Evolutionary conservation across 169 alveolate genomes (phyloP).

Genomic region (Plasmodium blacklocki): DNA sequence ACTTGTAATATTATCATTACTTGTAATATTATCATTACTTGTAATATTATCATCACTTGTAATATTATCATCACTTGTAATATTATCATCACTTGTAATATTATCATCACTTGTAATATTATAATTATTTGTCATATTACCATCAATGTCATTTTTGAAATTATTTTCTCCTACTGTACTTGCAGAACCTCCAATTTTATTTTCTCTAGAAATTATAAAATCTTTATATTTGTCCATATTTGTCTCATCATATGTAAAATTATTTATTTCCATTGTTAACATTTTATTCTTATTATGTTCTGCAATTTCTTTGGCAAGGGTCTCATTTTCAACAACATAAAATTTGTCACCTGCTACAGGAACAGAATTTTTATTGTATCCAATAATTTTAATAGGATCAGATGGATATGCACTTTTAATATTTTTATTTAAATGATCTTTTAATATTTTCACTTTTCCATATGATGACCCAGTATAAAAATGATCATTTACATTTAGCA

Average conservation of each 20-base stretch:
- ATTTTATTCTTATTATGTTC: constrained; percentile 22
- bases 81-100: neutral
- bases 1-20: neutral
- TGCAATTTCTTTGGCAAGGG: constrained; percentile 34
- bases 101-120: neutral
- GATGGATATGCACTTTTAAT: constrained; percentile 63
- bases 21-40: neutral
- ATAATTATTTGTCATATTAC: neutral
- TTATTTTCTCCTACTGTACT: neutral
- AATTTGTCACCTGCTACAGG: constrained; percentile 65
- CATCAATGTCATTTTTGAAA: neutral
- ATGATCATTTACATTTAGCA: constrained; percentile 32
- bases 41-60: neutral
- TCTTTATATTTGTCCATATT: constrained; percentile 15
- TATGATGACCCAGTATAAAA: constrained; percentile 69
- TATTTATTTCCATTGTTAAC: constrained; percentile 5
- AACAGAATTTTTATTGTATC: constrained; percentile 44
- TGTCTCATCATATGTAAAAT: neutral
- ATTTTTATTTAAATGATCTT: constrained; percentile 54
- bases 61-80: neutral
- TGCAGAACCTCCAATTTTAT: neutral
- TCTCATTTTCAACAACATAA: constrained; percentile 35
- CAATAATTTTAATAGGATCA: constrained; percentile 54
- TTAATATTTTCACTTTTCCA: constrained; percentile 43
- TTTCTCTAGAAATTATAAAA: constrained; percentile 10